A percentile compares a stretch with the other conserved stretches of the same genome.
phyloP scores from a whole-genome alignment of 768 basidiomycete species.

The Tylopilus intermedius region DNA sequence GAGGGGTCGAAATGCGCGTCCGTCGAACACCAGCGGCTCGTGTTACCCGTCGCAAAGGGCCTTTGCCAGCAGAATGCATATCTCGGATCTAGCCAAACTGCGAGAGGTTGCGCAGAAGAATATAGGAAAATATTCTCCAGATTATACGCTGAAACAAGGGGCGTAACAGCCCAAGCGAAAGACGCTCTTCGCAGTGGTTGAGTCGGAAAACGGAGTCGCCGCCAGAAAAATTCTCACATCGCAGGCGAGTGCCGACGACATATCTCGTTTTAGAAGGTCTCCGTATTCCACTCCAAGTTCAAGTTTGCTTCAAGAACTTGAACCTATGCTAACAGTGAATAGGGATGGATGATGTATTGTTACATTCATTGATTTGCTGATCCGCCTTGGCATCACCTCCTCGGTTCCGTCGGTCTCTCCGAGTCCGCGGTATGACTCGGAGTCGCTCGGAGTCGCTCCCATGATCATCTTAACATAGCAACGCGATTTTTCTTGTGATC shows the following conservation, averaged over 20 bases:
- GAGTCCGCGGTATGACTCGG: not conserved
- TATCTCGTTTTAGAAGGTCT: conserved; percentile 19
- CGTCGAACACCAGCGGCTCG: not conserved
- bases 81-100: not conserved
- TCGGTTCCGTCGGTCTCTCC: not conserved
- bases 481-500: not conserved
- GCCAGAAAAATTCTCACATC: conserved; percentile 10
- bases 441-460: not conserved
- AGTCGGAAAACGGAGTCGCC: not conserved
- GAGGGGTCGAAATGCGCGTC: not conserved
- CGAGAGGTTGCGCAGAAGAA: not conserved
- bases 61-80: not conserved
- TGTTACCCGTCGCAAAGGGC: not conserved
- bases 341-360: no score
- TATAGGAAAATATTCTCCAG: not conserved
- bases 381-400: not conserved
- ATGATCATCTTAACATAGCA: not conserved
- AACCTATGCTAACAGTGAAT: not conserved
- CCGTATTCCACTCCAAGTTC: not conserved
- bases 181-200: no score
- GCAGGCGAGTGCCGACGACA: conserved; percentile 13
- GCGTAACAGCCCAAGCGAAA: no score
- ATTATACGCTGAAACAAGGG: not conserved
- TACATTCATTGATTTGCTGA: no score
- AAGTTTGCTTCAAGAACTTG: no score